A percentile compares a stretch with the other conserved stretches of the same genome.
These are phyloP conservation scores for Apiospora koreana DNA, from an alignment of 2,329 filamentous ascomycete genomes.

Conservation along the genomic window DNA sequence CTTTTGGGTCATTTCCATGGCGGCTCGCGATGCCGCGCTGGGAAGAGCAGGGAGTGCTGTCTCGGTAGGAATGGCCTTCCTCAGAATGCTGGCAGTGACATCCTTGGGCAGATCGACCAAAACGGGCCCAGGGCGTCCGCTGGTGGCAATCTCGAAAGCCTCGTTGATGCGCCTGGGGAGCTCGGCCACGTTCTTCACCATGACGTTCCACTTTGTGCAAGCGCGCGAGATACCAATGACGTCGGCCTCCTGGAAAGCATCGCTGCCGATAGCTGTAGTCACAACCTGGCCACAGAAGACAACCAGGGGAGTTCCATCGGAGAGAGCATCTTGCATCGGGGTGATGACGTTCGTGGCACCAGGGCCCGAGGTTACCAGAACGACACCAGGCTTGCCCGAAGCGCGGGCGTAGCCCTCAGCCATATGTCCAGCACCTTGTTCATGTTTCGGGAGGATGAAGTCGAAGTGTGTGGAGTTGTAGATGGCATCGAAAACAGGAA, in stretches of 20 bases:
- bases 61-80: conserved; percentile 77
- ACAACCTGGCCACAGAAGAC: conserved; percentile 94
- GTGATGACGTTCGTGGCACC: conserved; percentile 97
- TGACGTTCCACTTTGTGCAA: conserved; percentile 99
- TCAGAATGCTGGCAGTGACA: conserved; percentile 82
- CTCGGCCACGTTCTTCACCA: conserved; percentile 95
- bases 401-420: conserved; percentile 95
- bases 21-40: conserved; percentile 82
- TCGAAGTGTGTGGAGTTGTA: conserved; percentile 98
- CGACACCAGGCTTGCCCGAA: conserved; percentile 90
- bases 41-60: conserved; percentile 77
- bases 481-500: conserved; percentile 97
- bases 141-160: conserved; percentile 96
- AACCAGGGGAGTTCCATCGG: conserved; percentile 93
- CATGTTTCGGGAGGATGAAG: conserved; percentile 92
- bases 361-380: conserved; percentile 93
- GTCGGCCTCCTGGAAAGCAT: conserved; percentile 97
- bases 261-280: conserved; percentile 87
- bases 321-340: conserved; percentile 93
- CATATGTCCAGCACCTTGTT: conserved; percentile 98
- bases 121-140: conserved; percentile 89
- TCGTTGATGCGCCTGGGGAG: conserved; percentile 93
- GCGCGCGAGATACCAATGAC: conserved; percentile 90
- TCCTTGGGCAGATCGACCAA: conserved; percentile 97
- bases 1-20: conserved; percentile 69